These are phyloP conservation scores for Daldinia childiae DNA, from an alignment of 495 filamentous ascomycete species.

Conservation along the genomic window DNA sequence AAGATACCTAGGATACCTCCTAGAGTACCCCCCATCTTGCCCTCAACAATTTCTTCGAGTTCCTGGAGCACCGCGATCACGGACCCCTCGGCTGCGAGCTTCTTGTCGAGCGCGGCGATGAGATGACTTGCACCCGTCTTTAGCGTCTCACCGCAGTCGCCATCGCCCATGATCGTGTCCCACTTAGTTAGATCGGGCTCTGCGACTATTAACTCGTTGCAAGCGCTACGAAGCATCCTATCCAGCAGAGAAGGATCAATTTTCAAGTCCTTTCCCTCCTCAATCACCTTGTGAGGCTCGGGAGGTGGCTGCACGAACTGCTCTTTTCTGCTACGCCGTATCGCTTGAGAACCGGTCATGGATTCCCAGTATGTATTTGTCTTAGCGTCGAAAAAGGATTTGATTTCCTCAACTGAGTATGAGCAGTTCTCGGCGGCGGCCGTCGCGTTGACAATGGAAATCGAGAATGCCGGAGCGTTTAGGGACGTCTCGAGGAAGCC, in stretches of 20 bases:
- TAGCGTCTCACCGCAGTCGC: slow-evolving; percentile 70
- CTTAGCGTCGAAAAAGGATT: slow-evolving; percentile 61
- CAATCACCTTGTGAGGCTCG: slow-evolving; percentile 45
- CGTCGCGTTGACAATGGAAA: slow-evolving; percentile 67
- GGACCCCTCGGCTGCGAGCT: slow-evolving; percentile 54
- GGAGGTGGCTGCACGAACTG: slow-evolving; percentile 54
- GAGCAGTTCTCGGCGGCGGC: slow-evolving; percentile 55
- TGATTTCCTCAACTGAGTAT: slow-evolving; percentile 59
- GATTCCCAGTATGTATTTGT: slow-evolving; percentile 65
- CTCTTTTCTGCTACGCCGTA: slow-evolving; percentile 50
- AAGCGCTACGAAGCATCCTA: slow-evolving; percentile 61
- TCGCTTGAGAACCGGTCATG: slow-evolving; percentile 51
- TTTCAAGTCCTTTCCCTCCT: slow-evolving; percentile 51
- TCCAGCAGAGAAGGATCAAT: slow-evolving; percentile 58
- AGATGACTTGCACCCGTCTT: slow-evolving; percentile 57
- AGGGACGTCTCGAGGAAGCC: slow-evolving; percentile 68
- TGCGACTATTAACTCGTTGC: slow-evolving; percentile 59
- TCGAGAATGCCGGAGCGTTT: slow-evolving; percentile 70
- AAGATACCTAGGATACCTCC: slow-evolving; percentile 70
- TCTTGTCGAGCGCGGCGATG: slow-evolving; percentile 51
- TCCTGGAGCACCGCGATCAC: slow-evolving; percentile 62
- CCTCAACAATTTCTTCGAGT: slow-evolving; percentile 65
- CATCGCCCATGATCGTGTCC: slow-evolving; percentile 73
- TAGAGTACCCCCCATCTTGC: slow-evolving; percentile 68
- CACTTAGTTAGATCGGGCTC: slow-evolving; percentile 69